These are phyloP conservation scores for Microdochium bolleyi DNA, from an alignment of 2,329 filamentous ascomycete species.

Conservation along the genomic window DNA sequence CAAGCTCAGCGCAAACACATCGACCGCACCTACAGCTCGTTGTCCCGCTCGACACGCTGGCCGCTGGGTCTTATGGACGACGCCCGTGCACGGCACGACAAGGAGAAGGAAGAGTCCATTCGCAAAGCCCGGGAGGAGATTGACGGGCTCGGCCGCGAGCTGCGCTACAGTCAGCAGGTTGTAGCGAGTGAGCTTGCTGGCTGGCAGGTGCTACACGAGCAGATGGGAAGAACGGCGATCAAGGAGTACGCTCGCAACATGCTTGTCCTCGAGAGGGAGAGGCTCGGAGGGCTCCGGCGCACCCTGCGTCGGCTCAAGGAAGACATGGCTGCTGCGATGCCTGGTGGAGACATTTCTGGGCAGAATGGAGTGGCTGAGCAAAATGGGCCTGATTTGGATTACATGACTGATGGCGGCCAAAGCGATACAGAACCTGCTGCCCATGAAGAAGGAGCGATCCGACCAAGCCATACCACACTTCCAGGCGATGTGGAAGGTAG, in stretches of 20 bases:
- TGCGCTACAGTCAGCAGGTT: conserved; percentile 87
- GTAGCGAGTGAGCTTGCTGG: conserved; percentile 86
- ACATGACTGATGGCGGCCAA: background rate
- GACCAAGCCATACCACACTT: no score
- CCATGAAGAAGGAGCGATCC: background rate
- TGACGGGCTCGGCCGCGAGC: conserved; percentile 66
- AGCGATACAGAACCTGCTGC: background rate
- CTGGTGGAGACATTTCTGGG: background rate
- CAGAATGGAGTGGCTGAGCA: background rate
- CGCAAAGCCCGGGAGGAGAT: conserved; percentile 62
- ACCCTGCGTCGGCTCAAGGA: conserved; percentile 47
- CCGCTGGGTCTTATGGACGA: conserved; percentile 80
- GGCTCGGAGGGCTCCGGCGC: conserved; percentile 72
- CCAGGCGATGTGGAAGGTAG: no score
- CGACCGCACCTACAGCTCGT: conserved; percentile 67
- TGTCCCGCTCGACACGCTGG: conserved; percentile 71
- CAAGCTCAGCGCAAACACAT: conserved; percentile 65
- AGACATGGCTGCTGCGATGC: background rate
- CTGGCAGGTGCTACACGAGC: conserved; percentile 86
- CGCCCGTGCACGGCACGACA: conserved; percentile 70
- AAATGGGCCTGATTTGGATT: background rate
- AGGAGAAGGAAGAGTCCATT: conserved; percentile 78
- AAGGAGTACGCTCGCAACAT: conserved; percentile 69
- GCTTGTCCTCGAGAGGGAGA: conserved; percentile 71
- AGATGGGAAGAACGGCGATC: conserved; percentile 66